Evolutionary conservation across 305 asterid genomes (phyloP), one percentile per base, ranked within the genome.

Genomic region (Striga hermonthica): DNA sequence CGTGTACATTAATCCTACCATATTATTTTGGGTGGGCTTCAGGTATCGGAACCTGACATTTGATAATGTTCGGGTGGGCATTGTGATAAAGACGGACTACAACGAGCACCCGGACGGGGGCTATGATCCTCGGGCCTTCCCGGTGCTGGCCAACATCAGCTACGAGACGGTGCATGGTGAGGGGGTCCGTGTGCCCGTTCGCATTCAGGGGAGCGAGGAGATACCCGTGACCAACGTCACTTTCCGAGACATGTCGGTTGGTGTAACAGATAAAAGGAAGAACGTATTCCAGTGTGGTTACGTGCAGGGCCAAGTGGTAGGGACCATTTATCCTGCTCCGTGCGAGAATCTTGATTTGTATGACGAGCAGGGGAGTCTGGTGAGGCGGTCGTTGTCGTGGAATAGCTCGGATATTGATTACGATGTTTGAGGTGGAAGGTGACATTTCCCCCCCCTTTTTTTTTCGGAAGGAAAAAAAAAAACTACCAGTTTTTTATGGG

Each of bases 71-170:
- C 85, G 96, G 8, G 98, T 87, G 56, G 98, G 98, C 7, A 84
- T 92, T 11, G 93, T 92, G 56, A 79, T 92, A 71, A 89, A 89
- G 71, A 89, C 98, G 9, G 97, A 89, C 70, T 92, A 92, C 86
- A 89, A 87, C 3, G 98, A 92, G 69, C 95, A 92, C 57, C 88
- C 98, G 0, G 98, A 89, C n/a, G 76, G 65, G 1, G 82, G 77
- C 1, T 92, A 66, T 31, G 89, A 92, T 70, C 97, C 97, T 59
- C 81, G 79, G 58, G 97, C 97, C 4, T 71, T 76, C 64, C 98
- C 98, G 4, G 1, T 75, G 38, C 69, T 92, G 1, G 83, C 86
- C 61, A 82, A 83, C 82, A 86, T 92, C 82, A 84, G 81, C 58
- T 89, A 84, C 83, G 72, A 82, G 3, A 80, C 93, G 0, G 72